Conservation (phyloP, 1,139 yeast genomes). For the Kazachstania sp. region DNA sequence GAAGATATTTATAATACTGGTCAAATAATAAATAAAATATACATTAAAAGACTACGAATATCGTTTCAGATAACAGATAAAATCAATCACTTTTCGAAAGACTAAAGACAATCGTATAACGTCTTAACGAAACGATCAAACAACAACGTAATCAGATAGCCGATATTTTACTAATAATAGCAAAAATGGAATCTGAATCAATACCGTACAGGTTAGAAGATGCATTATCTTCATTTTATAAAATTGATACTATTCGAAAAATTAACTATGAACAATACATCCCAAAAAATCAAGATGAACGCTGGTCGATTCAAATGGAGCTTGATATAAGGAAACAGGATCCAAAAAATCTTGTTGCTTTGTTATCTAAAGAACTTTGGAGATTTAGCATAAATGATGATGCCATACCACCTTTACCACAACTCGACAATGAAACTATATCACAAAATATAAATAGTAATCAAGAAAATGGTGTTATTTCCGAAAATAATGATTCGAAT, state of each 20-base stretch:
- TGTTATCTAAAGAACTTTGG: constrained; percentile 57
- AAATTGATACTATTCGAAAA: constrained; percentile 23
- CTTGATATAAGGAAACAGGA: constrained; percentile 44
- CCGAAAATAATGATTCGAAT: background rate
- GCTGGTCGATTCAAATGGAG: constrained; percentile 50
- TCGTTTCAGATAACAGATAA: too few species aligned
- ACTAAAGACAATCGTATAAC: too few species aligned
- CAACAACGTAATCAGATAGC: background rate
- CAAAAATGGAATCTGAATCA: background rate
- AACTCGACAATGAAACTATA: background rate
- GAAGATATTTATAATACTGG: too few species aligned
- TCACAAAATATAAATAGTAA: too few species aligned
- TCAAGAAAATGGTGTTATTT: too few species aligned
- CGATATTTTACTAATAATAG: background rate
- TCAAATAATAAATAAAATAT: too few species aligned
- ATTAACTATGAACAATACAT: constrained; percentile 29
- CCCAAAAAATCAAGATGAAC: constrained; percentile 32
- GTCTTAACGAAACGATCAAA: background rate
- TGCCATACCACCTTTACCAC: constrained; percentile 23
- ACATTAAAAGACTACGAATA: too few species aligned
- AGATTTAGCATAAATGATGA: constrained; percentile 40
- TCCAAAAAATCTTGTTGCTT: constrained; percentile 47
- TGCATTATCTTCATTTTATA: constrained; percentile 25
- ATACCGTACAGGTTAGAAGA: constrained; percentile 20
- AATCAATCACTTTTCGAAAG: too few species aligned